Conservation (phyloP, 2,329 filamentous ascomycete species). For the Lecanicillium sp. region DNA sequence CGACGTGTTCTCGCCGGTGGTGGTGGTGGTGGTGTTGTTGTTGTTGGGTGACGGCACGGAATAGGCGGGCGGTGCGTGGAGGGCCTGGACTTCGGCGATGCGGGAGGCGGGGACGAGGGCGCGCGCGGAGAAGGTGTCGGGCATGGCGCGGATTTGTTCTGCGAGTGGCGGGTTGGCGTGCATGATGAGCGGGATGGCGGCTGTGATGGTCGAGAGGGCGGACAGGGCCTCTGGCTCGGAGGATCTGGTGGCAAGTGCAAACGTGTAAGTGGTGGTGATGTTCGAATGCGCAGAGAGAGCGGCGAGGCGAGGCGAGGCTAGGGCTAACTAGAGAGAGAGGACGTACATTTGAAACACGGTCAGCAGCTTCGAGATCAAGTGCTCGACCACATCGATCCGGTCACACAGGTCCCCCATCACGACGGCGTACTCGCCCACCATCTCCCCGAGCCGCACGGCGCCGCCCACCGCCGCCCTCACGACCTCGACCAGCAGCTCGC, state of each 20-base stretch:
- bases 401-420: slow-evolving; percentile 14
- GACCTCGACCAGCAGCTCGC: slow-evolving; percentile 14
- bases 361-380: slow-evolving; percentile 16
- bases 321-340: not conserved
- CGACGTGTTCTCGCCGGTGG: too few species aligned
- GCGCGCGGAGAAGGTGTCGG: slow-evolving; percentile 14
- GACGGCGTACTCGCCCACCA: not conserved
- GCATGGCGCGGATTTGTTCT: slow-evolving; percentile 12
- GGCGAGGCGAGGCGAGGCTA: not conserved
- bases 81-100: slow-evolving; percentile 9
- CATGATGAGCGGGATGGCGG: slow-evolving; percentile 14
- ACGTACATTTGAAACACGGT: slow-evolving; percentile 17
- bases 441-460: not conserved
- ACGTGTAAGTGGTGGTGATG: not conserved
- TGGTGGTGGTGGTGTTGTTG: too few species aligned
- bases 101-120: slow-evolving; percentile 9
- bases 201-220: slow-evolving; percentile 12
- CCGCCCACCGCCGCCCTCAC: not conserved
- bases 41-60: slow-evolving; percentile 9
- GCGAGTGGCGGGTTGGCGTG: slow-evolving; percentile 15
- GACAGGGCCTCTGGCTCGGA: slow-evolving; percentile 12
- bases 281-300: not conserved
- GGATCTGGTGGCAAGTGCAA: slow-evolving; percentile 12
- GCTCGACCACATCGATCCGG: slow-evolving; percentile 14
- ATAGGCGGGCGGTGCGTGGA: slow-evolving; percentile 15